Base-by-base conservation (phyloP, 768 basidiomycete species). In the Daedaleopsis nitida region DNA sequence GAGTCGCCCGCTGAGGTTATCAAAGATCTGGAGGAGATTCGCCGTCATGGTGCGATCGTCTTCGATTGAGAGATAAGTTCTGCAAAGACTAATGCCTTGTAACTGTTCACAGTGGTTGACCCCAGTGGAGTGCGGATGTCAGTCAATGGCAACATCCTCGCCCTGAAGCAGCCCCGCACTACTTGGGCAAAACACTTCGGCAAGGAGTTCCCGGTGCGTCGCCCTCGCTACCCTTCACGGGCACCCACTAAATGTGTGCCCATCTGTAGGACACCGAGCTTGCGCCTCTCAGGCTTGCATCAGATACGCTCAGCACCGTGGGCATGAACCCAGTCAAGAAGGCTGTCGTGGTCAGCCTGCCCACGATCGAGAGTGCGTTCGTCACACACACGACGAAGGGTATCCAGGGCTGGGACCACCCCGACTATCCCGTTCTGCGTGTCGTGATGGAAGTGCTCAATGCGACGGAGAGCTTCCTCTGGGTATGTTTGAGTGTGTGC, bases 361-460 rank as follows among this genome's bases (percentile, higher is more conserved):
- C 95, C 1, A 94, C 94, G 5, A 96, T 98, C 63, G 97, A 99
- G 76, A 96, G 94, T 68, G 90, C 92, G 2, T 98, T 87, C 72
- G 89, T 86, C 19, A 84, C 79, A 11, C 89, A 94, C 70, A 87
- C 86, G 9, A 83, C 91, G 0, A 92, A 88, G 70, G 87, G 89
- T 32, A 87, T 95, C 42, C 79, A 81, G 70, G 91, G 93, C 24
- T 95, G 89, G 72, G 75, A 85, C 57, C 88, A 96, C 70, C 85
- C 88, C 7, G 93, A 96, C 62, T 88, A 88, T 67, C 88, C 96
- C 3, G 89, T 88, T n/a, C 75, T 96, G 27, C 83, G 88, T 21
- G 83, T 98, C n/a, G 87, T 95, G 5, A 75, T 87, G 2, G 91
- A 96, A 66, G 86, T 94, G 16, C 78, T 99, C 53, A 97, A 97